phyloP scores from a whole-genome alignment of 2,329 filamentous ascomycete genomes.

The Hypomyces rosellus region DNA sequence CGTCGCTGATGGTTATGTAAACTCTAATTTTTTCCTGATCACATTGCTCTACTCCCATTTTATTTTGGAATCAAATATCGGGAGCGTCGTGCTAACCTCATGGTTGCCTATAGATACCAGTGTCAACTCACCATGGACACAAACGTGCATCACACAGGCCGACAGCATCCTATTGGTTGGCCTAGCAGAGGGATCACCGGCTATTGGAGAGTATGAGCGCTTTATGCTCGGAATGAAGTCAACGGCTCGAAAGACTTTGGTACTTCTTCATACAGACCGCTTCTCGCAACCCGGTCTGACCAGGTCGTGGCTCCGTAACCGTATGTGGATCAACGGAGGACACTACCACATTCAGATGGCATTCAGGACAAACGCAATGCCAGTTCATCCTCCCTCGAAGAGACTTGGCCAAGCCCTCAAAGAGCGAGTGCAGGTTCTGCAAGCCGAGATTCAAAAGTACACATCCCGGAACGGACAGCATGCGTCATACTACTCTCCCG shows the following conservation, averaged over 20 bases:
- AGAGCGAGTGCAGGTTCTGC: constrained; percentile 85
- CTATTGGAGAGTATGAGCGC: constrained; percentile 91
- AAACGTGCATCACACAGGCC: constrained; percentile 94
- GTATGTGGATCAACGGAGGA: constrained; percentile 96
- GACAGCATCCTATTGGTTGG: constrained; percentile 94
- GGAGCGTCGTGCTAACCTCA: constrained; percentile 22
- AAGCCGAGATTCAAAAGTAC: constrained; percentile 97
- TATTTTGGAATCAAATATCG: constrained; percentile 6
- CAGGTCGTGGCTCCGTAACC: constrained; percentile 81
- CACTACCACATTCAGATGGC: constrained; percentile 98
- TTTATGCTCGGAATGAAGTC: constrained; percentile 97
- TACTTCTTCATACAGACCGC: constrained; percentile 81
- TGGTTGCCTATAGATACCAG: constrained; percentile 65
- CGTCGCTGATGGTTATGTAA: constrained; percentile 49
- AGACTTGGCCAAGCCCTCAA: constrained; percentile 82
- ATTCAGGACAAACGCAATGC: constrained; percentile 69
- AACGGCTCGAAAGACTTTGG: constrained; percentile 86
- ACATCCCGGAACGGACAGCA: constrained; percentile 89
- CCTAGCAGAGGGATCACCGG: constrained; percentile 80
- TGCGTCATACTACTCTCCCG: constrained; percentile 80
- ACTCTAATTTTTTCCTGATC: constrained; percentile 66
- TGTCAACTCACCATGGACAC: constrained; percentile 96
- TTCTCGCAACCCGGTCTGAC: constrained; percentile 83
- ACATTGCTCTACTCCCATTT: constrained; percentile 5
- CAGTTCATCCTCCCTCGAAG: constrained; percentile 67